phyloP scores from a whole-genome alignment of 176 grass and related monocot species.

The Ensete ventricosum region DNA sequence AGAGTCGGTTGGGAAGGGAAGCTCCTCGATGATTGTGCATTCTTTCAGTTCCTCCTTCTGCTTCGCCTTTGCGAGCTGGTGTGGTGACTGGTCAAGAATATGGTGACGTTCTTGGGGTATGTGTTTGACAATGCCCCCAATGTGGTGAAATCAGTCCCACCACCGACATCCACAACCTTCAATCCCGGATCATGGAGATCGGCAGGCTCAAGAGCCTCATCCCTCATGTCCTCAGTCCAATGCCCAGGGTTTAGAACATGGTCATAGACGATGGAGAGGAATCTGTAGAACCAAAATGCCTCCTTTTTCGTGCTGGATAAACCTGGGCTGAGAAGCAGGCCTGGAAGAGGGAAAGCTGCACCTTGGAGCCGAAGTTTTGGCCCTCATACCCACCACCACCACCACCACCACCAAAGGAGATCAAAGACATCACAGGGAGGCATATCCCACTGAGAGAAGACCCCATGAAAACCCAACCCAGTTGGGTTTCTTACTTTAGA shows the following conservation, averaged over 20 bases:
- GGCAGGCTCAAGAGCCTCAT: slow-evolving; percentile 70
- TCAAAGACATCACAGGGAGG: slow-evolving; percentile 28
- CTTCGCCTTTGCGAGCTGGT: slow-evolving; percentile 77
- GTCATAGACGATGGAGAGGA: slow-evolving; percentile 91
- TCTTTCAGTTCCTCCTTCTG: slow-evolving; percentile 75
- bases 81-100: slow-evolving; percentile 88
- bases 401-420: background rate
- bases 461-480: slow-evolving; percentile 27
- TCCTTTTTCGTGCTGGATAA: slow-evolving; percentile 99
- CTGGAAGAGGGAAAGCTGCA: slow-evolving; percentile 44
- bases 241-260: slow-evolving; percentile 88
- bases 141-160: slow-evolving; percentile 71
- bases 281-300: slow-evolving; percentile 99
- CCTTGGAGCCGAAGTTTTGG: slow-evolving; percentile 16
- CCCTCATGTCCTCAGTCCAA: slow-evolving; percentile 96
- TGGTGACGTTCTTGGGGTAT: slow-evolving; percentile 66
- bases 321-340: slow-evolving; percentile 47
- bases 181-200: slow-evolving; percentile 48
- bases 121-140: slow-evolving; percentile 79
- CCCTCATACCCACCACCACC: background rate
- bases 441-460: background rate
- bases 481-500: slow-evolving; percentile 14
- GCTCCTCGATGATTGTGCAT: slow-evolving; percentile 70
- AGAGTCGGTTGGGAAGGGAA: slow-evolving; percentile 63
- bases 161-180: slow-evolving; percentile 79